Base-by-base conservation (phyloP, 306 rosid genomes). In the Fragaria vesca region DNA sequence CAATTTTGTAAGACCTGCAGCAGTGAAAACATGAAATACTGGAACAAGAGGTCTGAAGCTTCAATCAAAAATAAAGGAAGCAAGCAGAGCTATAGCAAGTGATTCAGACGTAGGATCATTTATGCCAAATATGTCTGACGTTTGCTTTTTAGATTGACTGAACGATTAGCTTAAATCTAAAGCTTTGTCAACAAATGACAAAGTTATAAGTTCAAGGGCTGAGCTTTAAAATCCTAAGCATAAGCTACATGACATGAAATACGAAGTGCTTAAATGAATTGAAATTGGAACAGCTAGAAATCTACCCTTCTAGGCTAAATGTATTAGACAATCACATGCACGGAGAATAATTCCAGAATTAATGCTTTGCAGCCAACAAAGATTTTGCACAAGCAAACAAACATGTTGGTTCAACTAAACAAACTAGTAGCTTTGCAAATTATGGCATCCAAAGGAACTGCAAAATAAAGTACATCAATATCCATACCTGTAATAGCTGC, bases 1-100 rank as follows among this genome's bases (percentile, higher is more conserved):
- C 74, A 90, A 87, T 42, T 83, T 82, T 8, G 93, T 88, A 84
- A 90, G 81, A 87, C 87, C 96, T 90, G 90, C 85, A 85, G 71
- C 73, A 50, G n/a, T 13, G 79, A 79, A 54, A 74, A 51, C 67
- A 40, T 40, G 61, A 15, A 48, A 72, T 61, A 66, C 81, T 30
- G 72, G 80, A 46, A 76, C 6, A 43, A 13, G 28, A 26, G 18
- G 30, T 16, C 50, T 18, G 20, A 26, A 10, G 57, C 52, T 24
- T 43, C 38, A 57, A 73, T 21, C 34, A 21, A 73, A 42, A 17
- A 13, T 3, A 57, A 15, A 8, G 15, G 16, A 38, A 36, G 67
- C 43, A n/a, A 21, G 9, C 1, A 30, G 30, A 40, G 40, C 52
- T 58, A 73, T 6, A 73, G 38, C 52, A 38, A 3, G 15, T 36